Base-by-base conservation (phyloP, 73 alveolate genomes). In the Paramecium sonneborni region DNA sequence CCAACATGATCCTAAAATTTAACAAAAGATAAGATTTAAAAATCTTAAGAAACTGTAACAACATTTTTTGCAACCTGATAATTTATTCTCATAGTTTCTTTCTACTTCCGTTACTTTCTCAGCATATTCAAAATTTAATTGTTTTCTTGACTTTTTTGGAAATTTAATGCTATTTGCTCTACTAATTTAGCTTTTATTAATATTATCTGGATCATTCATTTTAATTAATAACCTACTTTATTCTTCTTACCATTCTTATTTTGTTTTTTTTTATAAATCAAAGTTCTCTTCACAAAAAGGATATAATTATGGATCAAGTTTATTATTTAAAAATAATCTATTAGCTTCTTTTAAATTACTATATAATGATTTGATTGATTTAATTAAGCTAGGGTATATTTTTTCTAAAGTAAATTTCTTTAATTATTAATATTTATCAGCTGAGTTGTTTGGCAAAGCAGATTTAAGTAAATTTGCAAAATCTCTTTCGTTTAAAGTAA, bases 91-190 rank as follows among this genome's bases (percentile, higher is more conserved):
- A 72, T 72, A 72, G 15, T 72, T 35, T 9, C 14, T 9, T 5
- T 72, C 86, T 35, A 72, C 10, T 15, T 72, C 86, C 1, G 5
- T 11, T 10, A 35, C 55, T 38, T 37, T 72, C 44, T 72, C n/a
- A 10, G 86, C 86, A 72, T 72, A 72, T 38, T 72, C 86, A 14
- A 72, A 72, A n/a, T 72, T 38, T 10, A 32, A 18, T 72, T 72
- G 20, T 18, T 72, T 72, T 15, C 58, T 38, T 32, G 86, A 72
- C 32, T 72, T 72, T 37, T 30, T 30, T 34, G 84, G 84, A 12
- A 62, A 62, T 62, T 62, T 62, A 11, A 62, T 52, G 5, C 68
- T 52, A 4, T 52, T 52, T 0, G 68, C 68, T 14, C 68, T 52
- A 15, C 18, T 18, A 20, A 52, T 52, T 7, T 52, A 7, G 14